Percentiles rank a stretch among this genome's conserved stretches.
Conservation (phyloP, 169 alveolate genomes). For the Eimeria necatrix region DNA sequence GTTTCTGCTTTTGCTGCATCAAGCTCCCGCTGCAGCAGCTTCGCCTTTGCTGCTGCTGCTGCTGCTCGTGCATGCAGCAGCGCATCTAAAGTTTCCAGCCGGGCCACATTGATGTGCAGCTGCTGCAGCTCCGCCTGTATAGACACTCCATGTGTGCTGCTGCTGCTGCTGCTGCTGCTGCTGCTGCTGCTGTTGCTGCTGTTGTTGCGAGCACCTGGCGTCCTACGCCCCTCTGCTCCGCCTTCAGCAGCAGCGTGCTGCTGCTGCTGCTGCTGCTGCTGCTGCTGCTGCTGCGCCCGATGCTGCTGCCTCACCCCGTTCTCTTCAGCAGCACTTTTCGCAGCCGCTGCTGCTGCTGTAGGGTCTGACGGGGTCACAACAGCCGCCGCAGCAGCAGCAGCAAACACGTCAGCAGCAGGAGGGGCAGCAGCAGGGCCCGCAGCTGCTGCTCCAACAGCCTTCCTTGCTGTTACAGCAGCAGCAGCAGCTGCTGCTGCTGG, state of each 20-base stretch:
- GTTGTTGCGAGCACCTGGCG: not conserved
- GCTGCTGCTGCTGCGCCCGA: not conserved
- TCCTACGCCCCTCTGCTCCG: not conserved
- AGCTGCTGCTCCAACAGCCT: not conserved
- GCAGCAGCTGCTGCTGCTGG: slow-evolving; percentile 38
- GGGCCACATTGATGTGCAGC: not conserved
- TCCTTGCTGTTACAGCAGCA: not conserved
- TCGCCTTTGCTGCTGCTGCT: slow-evolving; percentile 28
- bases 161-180: slow-evolving; percentile 62
- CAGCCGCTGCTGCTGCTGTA: slow-evolving; percentile 11
- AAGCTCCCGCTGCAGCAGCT: slow-evolving; percentile 32
- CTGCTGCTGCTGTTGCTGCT: slow-evolving; percentile 14
- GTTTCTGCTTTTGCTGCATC: slow-evolving; percentile 15
- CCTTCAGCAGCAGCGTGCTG: not conserved
- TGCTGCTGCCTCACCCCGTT: not conserved
- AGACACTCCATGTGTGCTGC: slow-evolving; percentile 39
- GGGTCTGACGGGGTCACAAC: not conserved
- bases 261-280: slow-evolving; percentile 17
- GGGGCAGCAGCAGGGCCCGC: not conserved
- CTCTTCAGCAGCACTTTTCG: not conserved
- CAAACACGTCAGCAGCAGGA: not conserved
- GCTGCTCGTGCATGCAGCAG: slow-evolving; percentile 25
- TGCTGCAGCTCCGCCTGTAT: slow-evolving; percentile 47
- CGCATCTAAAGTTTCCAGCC: not conserved
- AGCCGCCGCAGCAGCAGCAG: slow-evolving; percentile 19